Base-by-base conservation (phyloP, 352 stramenopile genomes). In the Phytophthora pisi region DNA sequence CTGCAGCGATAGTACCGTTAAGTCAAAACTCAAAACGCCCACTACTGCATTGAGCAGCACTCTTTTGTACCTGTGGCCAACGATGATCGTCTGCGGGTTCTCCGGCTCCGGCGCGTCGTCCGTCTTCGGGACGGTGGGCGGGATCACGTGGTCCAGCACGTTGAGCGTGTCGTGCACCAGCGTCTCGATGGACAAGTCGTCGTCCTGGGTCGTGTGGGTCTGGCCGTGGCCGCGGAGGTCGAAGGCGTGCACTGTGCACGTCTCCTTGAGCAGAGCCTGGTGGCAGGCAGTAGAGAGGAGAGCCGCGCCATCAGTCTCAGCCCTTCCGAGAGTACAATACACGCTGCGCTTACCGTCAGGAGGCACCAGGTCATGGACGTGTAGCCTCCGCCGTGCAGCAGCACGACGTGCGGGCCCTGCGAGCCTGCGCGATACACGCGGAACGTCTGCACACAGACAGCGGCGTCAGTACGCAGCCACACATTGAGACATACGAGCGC, bases 331-430 rank as follows among this genome's bases (percentile, higher is more conserved):
- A 30, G 15, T 2, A 55, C 13, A 8, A 28, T 9, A 50, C 60
- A 5, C 65, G 3, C 10, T 3, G 34, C 34, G 9, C 34, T 4
- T 40, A 96, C 89, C 51, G 86, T 81, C 38, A 89, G 78, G 16
- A 94, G 74, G 59, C 84, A 88, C 85, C 89, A 97, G 52, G 88
- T 96, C 78, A 97, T 91, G 52, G 84, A 92, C 23, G 86, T 92
- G 73, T 94, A 93, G 57, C 90, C 90, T 18, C 84, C 88, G 42
- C 90, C 90, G 61, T 97, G 90, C 46, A 97, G 74, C 57, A 95
- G 71, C 50, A 97, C 82, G 26, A 96, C 67, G 51, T 92, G 78
- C 16, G 88, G 86, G 8, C 88, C 88, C 38, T 79, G 47, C 13
- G 68, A 80, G 24, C 90, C 90, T 36, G 87, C 83, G 38, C 72